These are phyloP conservation scores for Aureobasidium lini DNA, from an alignment of 2,329 filamentous ascomycete species.

Conservation along the genomic window DNA sequence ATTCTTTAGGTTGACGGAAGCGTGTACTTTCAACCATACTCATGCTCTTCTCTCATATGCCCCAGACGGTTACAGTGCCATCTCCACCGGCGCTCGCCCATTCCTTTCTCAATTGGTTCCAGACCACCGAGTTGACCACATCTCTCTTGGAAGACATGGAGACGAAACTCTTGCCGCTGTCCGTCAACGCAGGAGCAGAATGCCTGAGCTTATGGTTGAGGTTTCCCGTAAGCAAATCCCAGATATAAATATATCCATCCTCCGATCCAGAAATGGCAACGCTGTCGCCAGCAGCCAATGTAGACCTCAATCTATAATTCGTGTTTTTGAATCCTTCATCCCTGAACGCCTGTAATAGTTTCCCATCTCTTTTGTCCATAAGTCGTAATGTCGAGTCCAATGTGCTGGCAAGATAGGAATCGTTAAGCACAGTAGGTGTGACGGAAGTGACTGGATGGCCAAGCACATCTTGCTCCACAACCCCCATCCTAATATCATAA, in stretches of 20 bases:
- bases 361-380: constrained; percentile 70
- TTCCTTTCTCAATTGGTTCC: constrained; percentile 38
- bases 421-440: constrained; percentile 61
- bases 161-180: constrained; percentile 17
- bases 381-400: constrained; percentile 71
- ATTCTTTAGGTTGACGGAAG: too few species aligned
- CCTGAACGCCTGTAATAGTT: constrained; percentile 64
- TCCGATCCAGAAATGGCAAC: constrained; percentile 79
- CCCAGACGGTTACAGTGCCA: constrained; percentile 34
- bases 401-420: constrained; percentile 64
- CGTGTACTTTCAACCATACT: too few species aligned
- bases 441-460: constrained; percentile 69
- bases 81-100: constrained; percentile 45
- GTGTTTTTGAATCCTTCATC: constrained; percentile 54
- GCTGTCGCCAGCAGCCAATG: constrained; percentile 68
- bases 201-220: constrained; percentile 54
- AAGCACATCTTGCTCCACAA: constrained; percentile 62
- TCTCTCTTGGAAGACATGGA: constrained; percentile 30
- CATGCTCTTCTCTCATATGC: not conserved
- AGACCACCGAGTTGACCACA: constrained; percentile 42
- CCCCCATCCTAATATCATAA: constrained; percentile 77
- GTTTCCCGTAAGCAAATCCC: constrained; percentile 74
- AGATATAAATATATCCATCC: constrained; percentile 64
- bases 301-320: constrained; percentile 65
- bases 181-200: constrained; percentile 23